Evolutionary conservation across 1,284 basidiomycete genomes (phyloP), one percentile per base, ranked within the genome.

Genomic region (Microbotryomycetes sp.): DNA sequence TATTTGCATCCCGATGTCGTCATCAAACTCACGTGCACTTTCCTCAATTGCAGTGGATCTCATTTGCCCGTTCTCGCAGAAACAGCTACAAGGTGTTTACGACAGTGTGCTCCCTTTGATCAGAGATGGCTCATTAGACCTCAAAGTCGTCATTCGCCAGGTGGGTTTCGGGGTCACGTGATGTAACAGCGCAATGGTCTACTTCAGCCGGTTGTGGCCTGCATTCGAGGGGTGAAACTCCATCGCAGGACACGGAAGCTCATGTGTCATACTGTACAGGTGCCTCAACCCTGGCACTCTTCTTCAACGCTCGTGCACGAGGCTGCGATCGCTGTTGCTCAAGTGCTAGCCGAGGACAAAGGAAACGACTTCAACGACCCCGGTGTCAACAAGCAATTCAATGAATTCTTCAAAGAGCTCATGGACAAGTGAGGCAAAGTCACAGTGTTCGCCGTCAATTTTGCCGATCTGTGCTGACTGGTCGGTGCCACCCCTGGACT

Each of bases 291-390:
- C 12, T 72, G 70, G 70, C 65, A 66, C 36, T n/a, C 60, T 3
- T 59, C 55, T 25, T 74, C 72, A 4, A 75, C 75, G 7, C 68
- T 74, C 31, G 68, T 75, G 1, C 75, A 76, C 63, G 76, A 77
- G 56, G 74, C 74, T 4, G 74, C 74, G 3, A 71, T 77, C 2
- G 75, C 73, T 3, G 71, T 73, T 19, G 69, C 71, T 36, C 72
- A 72, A 54, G 64, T 72, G 23, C 69, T 74, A 23, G 59, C 61
- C 45, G 50, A 58, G n/a, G 30, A 9, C 12, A 28, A 23, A 22
- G 9, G 22, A 9, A 15, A 74, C 46, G 72, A 74, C 6, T 71
- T 73, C 52, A 74, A 73, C 69, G 59, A 66, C 56, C 49, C 46
- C 22, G 47, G 54, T 3, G 65, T 61, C 28, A 45, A 30, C 5